These are phyloP conservation scores for Fusarium pininemorale DNA, from an alignment of 2,329 filamentous ascomycete species.

Conservation along the genomic window DNA sequence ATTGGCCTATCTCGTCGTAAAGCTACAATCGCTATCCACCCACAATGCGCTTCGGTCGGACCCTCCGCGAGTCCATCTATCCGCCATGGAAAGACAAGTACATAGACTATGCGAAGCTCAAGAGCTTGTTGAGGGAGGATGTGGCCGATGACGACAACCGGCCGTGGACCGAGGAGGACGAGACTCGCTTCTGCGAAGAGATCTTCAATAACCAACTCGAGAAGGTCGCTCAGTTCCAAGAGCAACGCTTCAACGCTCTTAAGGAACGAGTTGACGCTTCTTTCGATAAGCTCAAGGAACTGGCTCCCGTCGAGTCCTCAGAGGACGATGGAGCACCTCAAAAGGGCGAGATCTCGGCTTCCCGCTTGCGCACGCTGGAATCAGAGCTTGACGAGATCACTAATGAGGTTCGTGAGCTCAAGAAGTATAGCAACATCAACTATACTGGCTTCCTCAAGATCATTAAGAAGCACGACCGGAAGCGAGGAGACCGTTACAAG, in stretches of 20 bases:
- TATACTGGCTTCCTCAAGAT: slow-evolving; percentile 99
- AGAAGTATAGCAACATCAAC: slow-evolving; percentile 95
- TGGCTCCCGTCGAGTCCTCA: slow-evolving; percentile 63
- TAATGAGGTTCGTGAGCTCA: slow-evolving; percentile 89
- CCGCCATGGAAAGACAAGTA: slow-evolving; percentile 92
- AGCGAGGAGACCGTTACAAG: slow-evolving; percentile 85
- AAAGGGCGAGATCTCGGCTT: slow-evolving; percentile 59
- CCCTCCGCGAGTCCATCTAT: slow-evolving; percentile 81
- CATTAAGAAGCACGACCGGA: slow-evolving; percentile 98
- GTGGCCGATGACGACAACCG: slow-evolving; percentile 65
- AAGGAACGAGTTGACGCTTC: slow-evolving; percentile 63
- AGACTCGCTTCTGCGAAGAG: slow-evolving; percentile 93
- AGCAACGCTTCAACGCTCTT: slow-evolving; percentile 72
- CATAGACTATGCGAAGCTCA: slow-evolving; percentile 95
- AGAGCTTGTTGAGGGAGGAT: slow-evolving; percentile 85
- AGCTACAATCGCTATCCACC: not conserved
- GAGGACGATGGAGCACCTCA: slow-evolving; percentile 61
- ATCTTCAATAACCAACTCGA: slow-evolving; percentile 94
- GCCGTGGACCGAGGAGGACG: slow-evolving; percentile 92
- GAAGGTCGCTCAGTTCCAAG: slow-evolving; percentile 92
- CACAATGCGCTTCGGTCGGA: slow-evolving; percentile 91
- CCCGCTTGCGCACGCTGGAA: slow-evolving; percentile 75
- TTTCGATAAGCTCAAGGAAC: slow-evolving; percentile 79
- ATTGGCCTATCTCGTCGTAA: not conserved
- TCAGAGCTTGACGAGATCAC: slow-evolving; percentile 86